Base-by-base conservation (phyloP, 116 monocot genomes). In the Dioscorea cayenensis region DNA sequence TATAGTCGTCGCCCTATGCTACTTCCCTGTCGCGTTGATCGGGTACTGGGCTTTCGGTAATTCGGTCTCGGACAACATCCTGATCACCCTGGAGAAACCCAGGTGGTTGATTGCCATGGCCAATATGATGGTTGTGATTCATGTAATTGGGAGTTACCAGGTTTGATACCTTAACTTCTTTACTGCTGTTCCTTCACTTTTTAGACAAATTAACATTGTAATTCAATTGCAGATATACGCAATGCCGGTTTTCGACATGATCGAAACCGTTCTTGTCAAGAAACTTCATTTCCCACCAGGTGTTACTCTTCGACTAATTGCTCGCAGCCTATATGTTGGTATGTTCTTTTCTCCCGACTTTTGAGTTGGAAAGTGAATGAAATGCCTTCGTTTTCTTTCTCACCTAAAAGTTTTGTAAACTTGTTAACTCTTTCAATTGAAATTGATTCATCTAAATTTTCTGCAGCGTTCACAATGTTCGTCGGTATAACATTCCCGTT, bases 221-320 rank as follows among this genome's bases (percentile, higher is more conserved):
- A 12, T 59, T 59, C 17, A 16, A 9, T 60, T 77, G 43, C 49
- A 90, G 91, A 79, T 91, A 36, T 91, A 83, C 55, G 91, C 91
- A 6, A 88, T 91, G 88, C 91, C 91, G 0, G 91, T 92, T 6
- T 92, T 92, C 50, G 91, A 92, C 71, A 92, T 88, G 88, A 80
- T 85, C 2, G 91, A 92, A 49, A 85, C 88, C 0, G 77, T 88
- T 13, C 71, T 92, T 9, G 84, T 88, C 37, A 88, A 88, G 81
- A 85, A 92, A 35, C 38, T 87, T 13, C 37, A 68, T 20, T 83
- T 87, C 66, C 49, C 76, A 7, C 91, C 91, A 0, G 71, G 87
- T n/a, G 16, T 91, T 18, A 1, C 62, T 25, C 87, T 92, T 70
- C 85, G 92, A 0, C 58, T 92, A 28, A 59, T 88, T 63, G 66